These are phyloP conservation scores for Eucalyptus curtisii DNA, from an alignment of 345 rosid species.

Conservation along the genomic window DNA sequence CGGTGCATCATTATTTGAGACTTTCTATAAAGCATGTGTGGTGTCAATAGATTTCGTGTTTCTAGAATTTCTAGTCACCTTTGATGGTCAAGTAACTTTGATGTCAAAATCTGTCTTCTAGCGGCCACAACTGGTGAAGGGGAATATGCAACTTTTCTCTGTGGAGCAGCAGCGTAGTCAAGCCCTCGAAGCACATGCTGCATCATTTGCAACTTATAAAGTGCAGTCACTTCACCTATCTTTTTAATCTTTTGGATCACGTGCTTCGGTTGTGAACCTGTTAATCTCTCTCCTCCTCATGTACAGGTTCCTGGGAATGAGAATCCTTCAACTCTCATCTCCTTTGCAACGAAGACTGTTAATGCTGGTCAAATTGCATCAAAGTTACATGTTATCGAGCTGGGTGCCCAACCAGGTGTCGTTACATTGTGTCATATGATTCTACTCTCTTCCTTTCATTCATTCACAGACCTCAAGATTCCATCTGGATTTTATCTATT, in stretches of 20 bases:
- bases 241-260: background rate
- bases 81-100: background rate
- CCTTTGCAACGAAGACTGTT: constrained; percentile 82
- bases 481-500: constrained; percentile 45
- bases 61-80: background rate
- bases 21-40: background rate
- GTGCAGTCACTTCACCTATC: constrained; percentile 12
- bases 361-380: constrained; percentile 90
- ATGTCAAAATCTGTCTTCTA: constrained; percentile 23
- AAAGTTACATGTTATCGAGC: constrained; percentile 90
- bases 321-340: constrained; percentile 79
- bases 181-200: constrained; percentile 99
- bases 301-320: constrained; percentile 89
- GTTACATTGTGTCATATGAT: constrained; percentile 40
- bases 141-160: constrained; percentile 88
- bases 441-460: constrained; percentile 11
- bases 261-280: background rate
- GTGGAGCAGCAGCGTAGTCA: constrained; percentile 97
- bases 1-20: background rate
- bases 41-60: background rate
- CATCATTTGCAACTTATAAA: constrained; percentile 86
- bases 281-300: background rate
- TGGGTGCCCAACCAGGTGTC: constrained; percentile 94
- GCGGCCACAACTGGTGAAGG: constrained; percentile 85
- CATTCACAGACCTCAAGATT: constrained; percentile 44